Base-by-base conservation (phyloP, 306 rosid species). In the Prunus padus region DNA sequence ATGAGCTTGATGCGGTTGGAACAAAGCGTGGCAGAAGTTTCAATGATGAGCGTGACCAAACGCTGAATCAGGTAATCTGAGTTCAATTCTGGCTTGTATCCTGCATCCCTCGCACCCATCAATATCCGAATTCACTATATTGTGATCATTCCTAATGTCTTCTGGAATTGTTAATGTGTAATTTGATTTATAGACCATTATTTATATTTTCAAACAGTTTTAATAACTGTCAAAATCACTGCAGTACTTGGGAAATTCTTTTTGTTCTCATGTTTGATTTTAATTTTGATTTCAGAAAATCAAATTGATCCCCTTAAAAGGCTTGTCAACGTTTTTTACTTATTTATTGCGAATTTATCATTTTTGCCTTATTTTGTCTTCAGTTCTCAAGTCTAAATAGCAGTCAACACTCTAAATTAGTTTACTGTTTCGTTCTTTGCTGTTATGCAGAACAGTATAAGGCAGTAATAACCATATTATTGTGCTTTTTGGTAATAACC, bases 1-100 rank as follows among this genome's bases (percentile, higher is more conserved):
- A 95, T 80, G 98, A 92, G 85, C 94, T 95, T 79, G 98, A 95
- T 74, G 98, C 97, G 0, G 98, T 95, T 69, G 98, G 98, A 78
- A 97, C 97, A 54, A 95, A 82, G 83, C 98, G 98, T 16, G 98
- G 98, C 78, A 86, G 97, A 86, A 90, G 96, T 78, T 92, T 92
- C 81, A 95, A 95, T 28, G 98, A 95, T 64, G 97, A 95, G 77
- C 97, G 97, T 1, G 98, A 95, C 84, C 98, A 95, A 81, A 95
- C 97, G 0, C 77, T 92, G 16, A 95, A 95, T 81, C 98, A 95
- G 96, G 97, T 81, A 76, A 84, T 70, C 28, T 65, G 65, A 68
- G 42, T 76, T 71, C 75, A 44, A 51, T 70, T 76, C 51, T 65
- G 20, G 52, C 25, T 10, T 69, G 6, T 49, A 59, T 47, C 51